Percentiles rank a stretch among this genome's conserved stretches.
phyloP scores from a whole-genome alignment of 441 rosid species.

The Aquilaria agallochum region DNA sequence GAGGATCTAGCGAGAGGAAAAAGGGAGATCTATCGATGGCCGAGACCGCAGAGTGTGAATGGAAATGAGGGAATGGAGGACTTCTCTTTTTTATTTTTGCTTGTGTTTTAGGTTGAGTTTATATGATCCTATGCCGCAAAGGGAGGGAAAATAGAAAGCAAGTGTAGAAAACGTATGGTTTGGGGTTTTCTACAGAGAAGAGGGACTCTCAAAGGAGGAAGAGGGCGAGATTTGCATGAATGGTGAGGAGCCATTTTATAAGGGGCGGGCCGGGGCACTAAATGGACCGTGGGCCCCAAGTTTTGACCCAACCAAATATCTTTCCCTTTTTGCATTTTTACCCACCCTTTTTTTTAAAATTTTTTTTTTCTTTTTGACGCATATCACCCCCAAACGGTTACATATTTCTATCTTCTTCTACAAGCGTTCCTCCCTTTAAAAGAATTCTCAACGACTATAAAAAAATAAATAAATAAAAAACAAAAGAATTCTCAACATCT shows the following conservation, averaged over 20 bases:
- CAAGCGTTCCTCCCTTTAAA: too few relatives aligned
- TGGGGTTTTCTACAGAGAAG: slow-evolving; percentile 12
- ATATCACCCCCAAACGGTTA: neutral
- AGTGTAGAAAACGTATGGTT: slow-evolving; percentile 18
- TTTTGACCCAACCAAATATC: slow-evolving; percentile 21
- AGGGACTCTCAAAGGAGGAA: slow-evolving; percentile 14
- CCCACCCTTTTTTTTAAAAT: neutral
- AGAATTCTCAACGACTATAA: too few relatives aligned
- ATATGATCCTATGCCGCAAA: slow-evolving; percentile 10
- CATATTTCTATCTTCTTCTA: too few relatives aligned
- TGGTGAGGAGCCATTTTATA: slow-evolving; percentile 38
- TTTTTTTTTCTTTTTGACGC: neutral
- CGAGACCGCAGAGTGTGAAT: neutral
- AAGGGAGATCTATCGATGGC: neutral
- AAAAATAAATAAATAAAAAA: neutral
- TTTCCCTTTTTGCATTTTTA: slow-evolving; percentile 11
- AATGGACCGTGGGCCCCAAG: slow-evolving; percentile 28
- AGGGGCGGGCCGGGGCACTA: slow-evolving; percentile 12
- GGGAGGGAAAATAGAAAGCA: slow-evolving; percentile 11
- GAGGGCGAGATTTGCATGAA: slow-evolving; percentile 57
- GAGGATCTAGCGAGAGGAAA: too few relatives aligned
- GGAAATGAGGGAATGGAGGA: neutral
- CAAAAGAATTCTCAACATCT: neutral
- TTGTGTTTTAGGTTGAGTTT: too few relatives aligned
- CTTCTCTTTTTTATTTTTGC: neutral